phyloP scores from a whole-genome alignment of 2,329 filamentous ascomycete species.

The Paecilomyces fulvus region DNA sequence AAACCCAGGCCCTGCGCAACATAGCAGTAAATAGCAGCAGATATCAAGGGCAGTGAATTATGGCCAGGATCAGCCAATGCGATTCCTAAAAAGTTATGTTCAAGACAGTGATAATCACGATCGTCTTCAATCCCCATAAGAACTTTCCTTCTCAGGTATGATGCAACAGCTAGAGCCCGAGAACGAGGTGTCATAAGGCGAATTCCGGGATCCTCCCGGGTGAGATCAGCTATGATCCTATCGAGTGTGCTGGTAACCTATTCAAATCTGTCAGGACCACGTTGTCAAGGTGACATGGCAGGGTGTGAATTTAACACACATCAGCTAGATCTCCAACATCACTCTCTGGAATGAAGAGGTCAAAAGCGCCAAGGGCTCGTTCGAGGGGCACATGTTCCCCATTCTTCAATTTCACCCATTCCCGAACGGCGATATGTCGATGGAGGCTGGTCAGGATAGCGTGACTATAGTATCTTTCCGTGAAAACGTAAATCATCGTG shows the following conservation, averaged over 20 bases:
- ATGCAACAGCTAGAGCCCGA: conserved; percentile 59
- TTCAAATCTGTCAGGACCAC: conserved; percentile 6
- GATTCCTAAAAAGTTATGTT: conserved; percentile 81
- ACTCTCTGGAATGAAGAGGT: conserved; percentile 76
- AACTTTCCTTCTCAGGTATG: conserved; percentile 59
- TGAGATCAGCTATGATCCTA: conserved; percentile 51
- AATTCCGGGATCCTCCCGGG: conserved; percentile 45
- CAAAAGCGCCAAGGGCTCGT: conserved; percentile 69
- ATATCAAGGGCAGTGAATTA: conserved; percentile 77
- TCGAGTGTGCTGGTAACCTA: conserved; percentile 60
- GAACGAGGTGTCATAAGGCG: conserved; percentile 51
- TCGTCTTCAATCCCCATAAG: conserved; percentile 64
- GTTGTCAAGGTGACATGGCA: background rate
- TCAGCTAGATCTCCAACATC: conserved; percentile 65
- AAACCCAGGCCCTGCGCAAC: conserved; percentile 67
- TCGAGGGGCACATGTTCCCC: conserved; percentile 56
- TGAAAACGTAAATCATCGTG: conserved; percentile 5
- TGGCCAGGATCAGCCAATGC: conserved; percentile 65
- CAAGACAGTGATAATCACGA: conserved; percentile 64
- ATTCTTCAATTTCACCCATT: conserved; percentile 57
- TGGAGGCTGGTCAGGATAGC: conserved; percentile 72
- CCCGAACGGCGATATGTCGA: conserved; percentile 65
- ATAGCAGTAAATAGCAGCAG: conserved; percentile 76
- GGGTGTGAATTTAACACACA: conserved; percentile 36
- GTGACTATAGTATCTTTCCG: conserved; percentile 61